Evolutionary conservation across 2,329 filamentous ascomycete genomes (phyloP).

Genomic region (Alternaria brassicae): DNA sequence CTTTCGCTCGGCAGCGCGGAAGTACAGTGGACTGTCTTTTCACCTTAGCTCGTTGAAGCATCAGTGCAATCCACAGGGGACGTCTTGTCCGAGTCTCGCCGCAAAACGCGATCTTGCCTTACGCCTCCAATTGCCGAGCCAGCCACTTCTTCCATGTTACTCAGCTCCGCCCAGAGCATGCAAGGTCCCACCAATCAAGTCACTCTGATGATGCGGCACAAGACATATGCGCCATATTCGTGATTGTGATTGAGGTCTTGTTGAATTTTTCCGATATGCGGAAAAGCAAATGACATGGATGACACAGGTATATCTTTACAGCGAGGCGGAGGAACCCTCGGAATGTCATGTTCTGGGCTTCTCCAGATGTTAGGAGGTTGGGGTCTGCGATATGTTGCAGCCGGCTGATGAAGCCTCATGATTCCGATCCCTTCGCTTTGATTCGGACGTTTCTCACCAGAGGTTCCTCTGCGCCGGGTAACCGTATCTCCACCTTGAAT

Average conservation of each 20-base stretch:
- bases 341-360: not conserved
- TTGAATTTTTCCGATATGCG: conserved; percentile 30
- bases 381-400: conserved; percentile 10
- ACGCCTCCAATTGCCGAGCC: conserved; percentile 36
- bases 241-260: conserved; percentile 30
- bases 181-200: conserved; percentile 32
- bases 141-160: conserved; percentile 9
- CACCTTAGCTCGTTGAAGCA: conserved; percentile 17
- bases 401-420: conserved; percentile 13
- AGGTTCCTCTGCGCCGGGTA: conserved; percentile 55
- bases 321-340: conserved; percentile 24
- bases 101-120: conserved; percentile 28
- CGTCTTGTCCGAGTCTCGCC: conserved; percentile 44
- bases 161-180: conserved; percentile 7
- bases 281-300: conserved; percentile 24
- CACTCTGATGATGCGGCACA: not conserved
- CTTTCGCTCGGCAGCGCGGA: conserved; percentile 36
- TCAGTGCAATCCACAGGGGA: conserved; percentile 7
- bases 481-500: conserved; percentile 60
- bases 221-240: conserved; percentile 7
- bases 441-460: conserved; percentile 44
- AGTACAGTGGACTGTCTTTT: conserved; percentile 21
- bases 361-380: conserved; percentile 12
- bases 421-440: conserved; percentile 38
- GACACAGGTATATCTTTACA: conserved; percentile 39